Evolutionary conservation across 371 early-diverging fungal genomes (phyloP).

Genomic region (Mortierella sp.): DNA sequence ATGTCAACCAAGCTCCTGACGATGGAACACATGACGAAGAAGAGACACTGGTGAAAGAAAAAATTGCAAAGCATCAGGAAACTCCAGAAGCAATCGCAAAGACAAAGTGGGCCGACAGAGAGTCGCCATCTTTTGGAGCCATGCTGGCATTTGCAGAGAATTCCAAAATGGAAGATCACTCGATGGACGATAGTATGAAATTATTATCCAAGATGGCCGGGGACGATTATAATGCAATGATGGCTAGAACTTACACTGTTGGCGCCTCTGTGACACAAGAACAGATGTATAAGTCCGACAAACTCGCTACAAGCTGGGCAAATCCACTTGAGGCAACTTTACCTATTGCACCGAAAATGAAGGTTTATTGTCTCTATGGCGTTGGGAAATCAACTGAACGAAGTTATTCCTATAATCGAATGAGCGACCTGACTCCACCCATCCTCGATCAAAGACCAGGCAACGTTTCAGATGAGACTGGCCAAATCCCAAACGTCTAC

Average conservation of each 20-base stretch:
- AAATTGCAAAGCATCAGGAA: constrained; percentile 31
- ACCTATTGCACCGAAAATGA: constrained; percentile 86
- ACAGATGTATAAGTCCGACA: constrained; percentile 61
- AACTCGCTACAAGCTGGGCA: constrained; percentile 74
- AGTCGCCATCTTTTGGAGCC: constrained; percentile 42
- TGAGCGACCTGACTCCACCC: constrained; percentile 37
- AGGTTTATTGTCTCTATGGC: constrained; percentile 89
- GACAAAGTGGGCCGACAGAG: constrained; percentile 15
- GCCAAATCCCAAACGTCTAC: constrained; percentile 41
- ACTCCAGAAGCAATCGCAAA: constrained; percentile 11
- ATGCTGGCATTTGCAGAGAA: constrained; percentile 50
- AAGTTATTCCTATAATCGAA: constrained; percentile 74
- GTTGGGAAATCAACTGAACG: constrained; percentile 85
- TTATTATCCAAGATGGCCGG: constrained; percentile 68
- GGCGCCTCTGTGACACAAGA: constrained; percentile 70
- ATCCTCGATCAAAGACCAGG: constrained; percentile 46
- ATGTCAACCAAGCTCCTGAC: constrained; percentile 73
- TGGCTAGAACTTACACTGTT: constrained; percentile 73
- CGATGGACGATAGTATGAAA: constrained; percentile 67
- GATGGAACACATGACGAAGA: constrained; percentile 57
- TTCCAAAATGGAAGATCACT: constrained; percentile 57
- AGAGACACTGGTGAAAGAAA: constrained; percentile 43
- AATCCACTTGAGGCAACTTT: constrained; percentile 89
- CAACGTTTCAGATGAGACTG: constrained; percentile 46
- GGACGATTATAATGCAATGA: constrained; percentile 61